Evolutionary conservation across 2,329 filamentous ascomycete species (phyloP).

Genomic region (Cadophora gregata): DNA sequence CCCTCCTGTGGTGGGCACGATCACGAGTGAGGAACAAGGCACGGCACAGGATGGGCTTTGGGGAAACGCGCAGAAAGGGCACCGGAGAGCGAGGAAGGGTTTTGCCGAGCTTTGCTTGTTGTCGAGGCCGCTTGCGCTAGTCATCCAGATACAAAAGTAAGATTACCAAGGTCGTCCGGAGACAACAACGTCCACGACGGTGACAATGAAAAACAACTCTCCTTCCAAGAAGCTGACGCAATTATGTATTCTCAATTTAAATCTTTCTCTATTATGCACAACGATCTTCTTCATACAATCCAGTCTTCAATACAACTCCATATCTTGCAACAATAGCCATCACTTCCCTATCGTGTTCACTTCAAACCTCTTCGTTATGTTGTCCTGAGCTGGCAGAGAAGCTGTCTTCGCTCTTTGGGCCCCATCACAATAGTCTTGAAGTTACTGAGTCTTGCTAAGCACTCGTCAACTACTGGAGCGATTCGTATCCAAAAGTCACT

Average conservation of each 20-base stretch:
- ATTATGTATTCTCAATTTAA: neutral
- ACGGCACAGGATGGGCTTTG: neutral
- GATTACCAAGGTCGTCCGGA: no score
- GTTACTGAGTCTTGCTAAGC: neutral
- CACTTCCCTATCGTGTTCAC: neutral
- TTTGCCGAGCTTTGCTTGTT: constrained; percentile 1
- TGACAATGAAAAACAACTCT: neutral
- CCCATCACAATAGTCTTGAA: neutral
- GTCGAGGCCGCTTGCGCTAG: constrained; percentile 6
- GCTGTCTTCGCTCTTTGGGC: neutral
- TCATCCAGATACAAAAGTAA: neutral
- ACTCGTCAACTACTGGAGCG: no score
- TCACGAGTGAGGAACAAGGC: neutral
- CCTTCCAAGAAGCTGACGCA: neutral
- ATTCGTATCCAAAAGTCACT: no score
- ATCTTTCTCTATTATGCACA: neutral
- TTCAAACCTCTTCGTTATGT: neutral
- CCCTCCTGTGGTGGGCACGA: constrained; percentile 7
- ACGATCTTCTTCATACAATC: neutral
- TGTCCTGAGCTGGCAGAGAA: neutral
- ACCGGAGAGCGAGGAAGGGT: neutral
- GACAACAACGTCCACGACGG: neutral
- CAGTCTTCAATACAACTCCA: neutral
- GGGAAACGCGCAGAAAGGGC: constrained; percentile 7
- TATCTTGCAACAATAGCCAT: neutral